phyloP scores from a whole-genome alignment of 2,329 filamentous ascomycete species.

The Talaromyces funiculosus region DNA sequence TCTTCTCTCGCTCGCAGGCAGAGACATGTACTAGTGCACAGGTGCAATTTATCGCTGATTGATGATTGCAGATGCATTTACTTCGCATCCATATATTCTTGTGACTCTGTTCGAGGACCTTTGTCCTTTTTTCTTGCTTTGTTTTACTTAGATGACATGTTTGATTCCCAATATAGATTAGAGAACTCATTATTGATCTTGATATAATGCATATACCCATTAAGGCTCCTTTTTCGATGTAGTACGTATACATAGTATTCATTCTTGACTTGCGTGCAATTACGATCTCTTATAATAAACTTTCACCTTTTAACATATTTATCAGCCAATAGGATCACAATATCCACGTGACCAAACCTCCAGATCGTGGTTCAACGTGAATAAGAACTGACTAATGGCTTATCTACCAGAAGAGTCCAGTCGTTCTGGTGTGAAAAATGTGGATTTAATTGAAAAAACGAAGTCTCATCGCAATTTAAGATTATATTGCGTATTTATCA shows the following conservation, averaged over 20 bases:
- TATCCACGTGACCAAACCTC: neutral
- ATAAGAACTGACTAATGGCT: neutral
- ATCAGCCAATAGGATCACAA: neutral
- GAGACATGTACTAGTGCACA: conserved; percentile 6
- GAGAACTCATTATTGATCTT: neutral
- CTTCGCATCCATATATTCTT: conserved; percentile 1
- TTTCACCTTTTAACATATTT: neutral
- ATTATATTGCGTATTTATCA: neutral
- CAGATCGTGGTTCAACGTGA: neutral
- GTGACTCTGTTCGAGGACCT: neutral
- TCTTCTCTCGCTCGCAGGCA: conserved; percentile 2
- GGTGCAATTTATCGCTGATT: conserved; percentile 2
- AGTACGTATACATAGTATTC: too few species aligned
- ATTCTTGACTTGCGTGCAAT: neutral
- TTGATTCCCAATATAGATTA: conserved; percentile 5
- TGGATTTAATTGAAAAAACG: neutral
- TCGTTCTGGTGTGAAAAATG: neutral
- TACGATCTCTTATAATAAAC: neutral
- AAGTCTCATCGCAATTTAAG: neutral
- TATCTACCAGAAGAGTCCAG: neutral
- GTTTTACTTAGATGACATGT: neutral
- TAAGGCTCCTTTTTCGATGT: neutral
- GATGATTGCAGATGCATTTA: conserved; percentile 2
- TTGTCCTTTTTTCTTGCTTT: neutral
- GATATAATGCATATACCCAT: neutral